phyloP scores from a whole-genome alignment of 2,329 filamentous ascomycete species.

The Helicocarpus griseus region DNA sequence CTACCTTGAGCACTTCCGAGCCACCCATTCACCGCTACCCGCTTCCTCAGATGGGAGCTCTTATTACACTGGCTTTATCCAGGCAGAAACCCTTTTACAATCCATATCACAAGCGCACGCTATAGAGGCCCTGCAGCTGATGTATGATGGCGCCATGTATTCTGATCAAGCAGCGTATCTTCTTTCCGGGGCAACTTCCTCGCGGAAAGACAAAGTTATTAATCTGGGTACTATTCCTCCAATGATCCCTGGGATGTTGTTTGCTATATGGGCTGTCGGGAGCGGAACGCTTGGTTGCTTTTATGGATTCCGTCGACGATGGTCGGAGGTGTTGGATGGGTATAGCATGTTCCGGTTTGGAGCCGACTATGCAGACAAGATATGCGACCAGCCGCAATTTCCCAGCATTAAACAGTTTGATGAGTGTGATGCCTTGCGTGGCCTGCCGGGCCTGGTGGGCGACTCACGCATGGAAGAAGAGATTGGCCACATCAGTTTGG shows the following conservation, averaged over 20 bases:
- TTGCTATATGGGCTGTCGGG: not conserved
- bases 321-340: conserved; percentile 6
- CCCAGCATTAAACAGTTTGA: not conserved
- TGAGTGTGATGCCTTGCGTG: not conserved
- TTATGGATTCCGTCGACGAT: conserved; percentile 3
- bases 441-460: not conserved
- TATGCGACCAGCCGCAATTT: not conserved
- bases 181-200: not conserved
- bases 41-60: too few species aligned
- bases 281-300: not conserved
- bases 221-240: not conserved
- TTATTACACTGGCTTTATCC: not conserved
- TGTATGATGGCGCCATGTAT: not conserved
- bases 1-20: not conserved
- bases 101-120: not conserved
- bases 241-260: not conserved
- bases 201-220: not conserved
- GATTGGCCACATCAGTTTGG: not conserved
- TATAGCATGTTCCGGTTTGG: conserved; percentile 11
- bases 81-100: not conserved
- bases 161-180: not conserved
- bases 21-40: not conserved
- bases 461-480: not conserved
- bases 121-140: not conserved
- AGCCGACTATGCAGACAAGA: conserved; percentile 3